These are phyloP conservation scores for Falciphora oryzae DNA, from an alignment of 2,329 filamentous ascomycete genomes.

Conservation along the genomic window DNA sequence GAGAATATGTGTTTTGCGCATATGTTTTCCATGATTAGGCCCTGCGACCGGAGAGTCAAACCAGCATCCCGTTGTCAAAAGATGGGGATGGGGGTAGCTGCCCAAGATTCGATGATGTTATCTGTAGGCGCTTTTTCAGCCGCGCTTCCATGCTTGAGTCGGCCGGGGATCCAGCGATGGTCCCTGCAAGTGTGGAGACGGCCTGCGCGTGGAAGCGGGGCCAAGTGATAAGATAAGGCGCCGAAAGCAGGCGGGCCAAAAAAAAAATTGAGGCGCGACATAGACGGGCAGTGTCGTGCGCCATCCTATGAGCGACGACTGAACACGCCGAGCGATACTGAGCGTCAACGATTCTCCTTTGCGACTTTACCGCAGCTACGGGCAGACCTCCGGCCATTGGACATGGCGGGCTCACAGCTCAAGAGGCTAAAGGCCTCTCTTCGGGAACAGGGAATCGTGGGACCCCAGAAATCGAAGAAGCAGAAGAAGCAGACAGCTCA, in stretches of 20 bases:
- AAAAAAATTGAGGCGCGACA: conserved; percentile 12
- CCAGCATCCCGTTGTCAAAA: not conserved
- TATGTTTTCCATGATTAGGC: not conserved
- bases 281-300: not conserved
- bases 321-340: not conserved
- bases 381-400: conserved; percentile 8
- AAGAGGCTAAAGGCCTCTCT: conserved; percentile 93
- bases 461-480: conserved; percentile 92
- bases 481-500: conserved; percentile 72
- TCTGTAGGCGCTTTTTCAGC: not conserved
- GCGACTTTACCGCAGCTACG: conserved; percentile 6
- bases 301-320: not conserved
- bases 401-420: conserved; percentile 92
- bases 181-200: not conserved
- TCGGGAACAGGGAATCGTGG: conserved; percentile 80
- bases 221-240: conserved; percentile 1
- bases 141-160: too few relatives aligned
- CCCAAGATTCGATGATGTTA: not conserved
- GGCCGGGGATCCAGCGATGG: not conserved
- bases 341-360: not conserved
- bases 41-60: not conserved
- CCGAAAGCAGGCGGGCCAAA: not conserved
- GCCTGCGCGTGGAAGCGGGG: not conserved
- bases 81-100: not conserved
- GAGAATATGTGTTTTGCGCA: not conserved